Evolutionary conservation across 1,139 yeast species (phyloP).

Genomic region (Geotrichum carabidarum): DNA sequence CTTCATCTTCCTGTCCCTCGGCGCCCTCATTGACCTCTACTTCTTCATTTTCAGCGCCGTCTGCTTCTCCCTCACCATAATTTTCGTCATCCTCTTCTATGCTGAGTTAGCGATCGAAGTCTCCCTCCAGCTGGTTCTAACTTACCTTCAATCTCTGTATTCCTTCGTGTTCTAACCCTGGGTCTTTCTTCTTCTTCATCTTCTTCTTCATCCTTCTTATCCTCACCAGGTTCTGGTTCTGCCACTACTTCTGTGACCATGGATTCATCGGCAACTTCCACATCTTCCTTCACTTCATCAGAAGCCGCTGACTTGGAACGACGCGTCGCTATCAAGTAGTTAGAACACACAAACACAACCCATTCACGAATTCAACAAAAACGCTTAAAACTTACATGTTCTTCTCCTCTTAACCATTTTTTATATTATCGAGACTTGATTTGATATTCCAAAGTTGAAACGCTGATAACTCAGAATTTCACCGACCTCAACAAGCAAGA

Average conservation of each 20-base stretch:
- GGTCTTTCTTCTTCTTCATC: not conserved
- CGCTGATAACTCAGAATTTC: not conserved
- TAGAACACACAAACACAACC: not conserved
- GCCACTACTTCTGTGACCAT: not conserved
- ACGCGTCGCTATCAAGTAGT: slow-evolving; percentile 15
- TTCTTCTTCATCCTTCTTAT: not conserved
- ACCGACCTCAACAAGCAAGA: not conserved
- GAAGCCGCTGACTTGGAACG: slow-evolving; percentile 9
- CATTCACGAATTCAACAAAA: not conserved
- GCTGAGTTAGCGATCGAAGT: not conserved
- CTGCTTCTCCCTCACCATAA: slow-evolving; percentile 7
- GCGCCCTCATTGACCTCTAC: slow-evolving; percentile 22
- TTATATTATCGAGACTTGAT: not conserved
- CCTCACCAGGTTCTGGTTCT: not conserved
- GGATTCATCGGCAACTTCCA: slow-evolving; percentile 13
- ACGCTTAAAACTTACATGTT: slow-evolving; percentile 19
- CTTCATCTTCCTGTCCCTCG: slow-evolving; percentile 22
- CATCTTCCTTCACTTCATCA: slow-evolving; percentile 12
- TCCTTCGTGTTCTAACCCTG: not conserved
- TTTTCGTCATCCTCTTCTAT: slow-evolving; percentile 3
- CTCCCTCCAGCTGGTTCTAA: too few relatives aligned
- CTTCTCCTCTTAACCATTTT: slow-evolving; percentile 21
- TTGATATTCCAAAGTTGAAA: not conserved
- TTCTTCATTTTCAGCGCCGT: slow-evolving; percentile 26
- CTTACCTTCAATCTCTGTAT: not conserved